A percentile compares a stretch with the other conserved stretches of the same genome.
Evolutionary conservation across 164 flowering plant genomes (phyloP).

Genomic region (Dillenia suffruticosa): DNA sequence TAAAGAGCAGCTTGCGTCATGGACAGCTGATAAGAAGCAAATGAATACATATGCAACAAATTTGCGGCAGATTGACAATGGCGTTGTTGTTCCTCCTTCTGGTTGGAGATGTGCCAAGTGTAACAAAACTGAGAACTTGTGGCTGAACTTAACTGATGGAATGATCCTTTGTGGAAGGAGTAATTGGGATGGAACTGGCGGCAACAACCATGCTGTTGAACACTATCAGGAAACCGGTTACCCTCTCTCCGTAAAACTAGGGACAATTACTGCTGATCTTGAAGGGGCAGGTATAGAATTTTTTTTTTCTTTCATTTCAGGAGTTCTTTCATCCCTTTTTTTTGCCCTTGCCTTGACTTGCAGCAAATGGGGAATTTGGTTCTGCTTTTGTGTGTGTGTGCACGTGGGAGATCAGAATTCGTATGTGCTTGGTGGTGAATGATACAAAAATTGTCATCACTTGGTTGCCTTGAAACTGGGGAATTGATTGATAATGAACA

Average conservation of each 20-base stretch:
- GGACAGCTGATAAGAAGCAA: slow-evolving; percentile 85
- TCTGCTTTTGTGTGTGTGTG: too few species aligned
- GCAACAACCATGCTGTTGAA: slow-evolving; percentile 92
- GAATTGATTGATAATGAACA: too few species aligned
- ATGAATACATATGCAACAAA: slow-evolving; percentile 64
- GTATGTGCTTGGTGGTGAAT: too few species aligned
- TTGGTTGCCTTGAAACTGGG: too few species aligned
- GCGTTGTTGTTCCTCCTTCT: slow-evolving; percentile 71
- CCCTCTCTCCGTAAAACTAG: slow-evolving; percentile 97
- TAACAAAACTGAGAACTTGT: slow-evolving; percentile 88
- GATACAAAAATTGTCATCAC: too few species aligned
- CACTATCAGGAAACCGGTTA: slow-evolving; percentile 72
- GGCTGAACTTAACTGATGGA: slow-evolving; percentile 96
- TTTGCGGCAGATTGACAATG: slow-evolving; percentile 71
- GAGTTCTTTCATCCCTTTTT: too few species aligned
- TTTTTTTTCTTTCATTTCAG: too few species aligned
- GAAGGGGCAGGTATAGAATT: slow-evolving; percentile 81
- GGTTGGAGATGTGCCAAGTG: slow-evolving; percentile 96
- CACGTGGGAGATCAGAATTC: too few species aligned
- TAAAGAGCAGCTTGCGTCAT: slow-evolving; percentile 80
- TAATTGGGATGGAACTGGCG: slow-evolving; percentile 97
- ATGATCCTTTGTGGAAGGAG: slow-evolving; percentile 94
- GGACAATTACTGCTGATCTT: slow-evolving; percentile 92
- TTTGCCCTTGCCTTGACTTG: too few species aligned
- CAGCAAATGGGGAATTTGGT: too few species aligned